Evolutionary conservation across 2,329 filamentous ascomycete species (phyloP).

Genomic region (Hypoxylon sp.): DNA sequence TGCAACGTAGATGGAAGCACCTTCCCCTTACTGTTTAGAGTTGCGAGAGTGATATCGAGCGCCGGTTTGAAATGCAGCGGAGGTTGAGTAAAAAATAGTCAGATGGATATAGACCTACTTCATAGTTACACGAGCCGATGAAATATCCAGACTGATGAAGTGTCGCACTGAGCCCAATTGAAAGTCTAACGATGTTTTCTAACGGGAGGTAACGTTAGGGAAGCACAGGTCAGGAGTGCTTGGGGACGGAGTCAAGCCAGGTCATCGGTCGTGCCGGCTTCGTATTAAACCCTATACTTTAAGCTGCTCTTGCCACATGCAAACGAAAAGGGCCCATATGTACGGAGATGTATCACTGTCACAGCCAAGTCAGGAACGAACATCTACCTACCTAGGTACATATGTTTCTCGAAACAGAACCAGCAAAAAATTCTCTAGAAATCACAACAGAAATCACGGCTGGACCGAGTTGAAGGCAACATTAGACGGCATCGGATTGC

Average conservation of each 20-base stretch:
- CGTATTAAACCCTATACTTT: background rate
- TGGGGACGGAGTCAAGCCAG: background rate
- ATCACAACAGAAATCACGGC: background rate
- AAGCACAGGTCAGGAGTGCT: background rate
- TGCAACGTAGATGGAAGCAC: background rate
- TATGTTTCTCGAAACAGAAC: background rate
- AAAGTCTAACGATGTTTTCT: conserved; percentile 16
- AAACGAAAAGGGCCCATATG: background rate
- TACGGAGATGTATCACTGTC: background rate
- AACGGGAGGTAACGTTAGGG: conserved; percentile 5
- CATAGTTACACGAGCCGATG: conserved; percentile 16
- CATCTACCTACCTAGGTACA: background rate
- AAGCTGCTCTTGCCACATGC: background rate
- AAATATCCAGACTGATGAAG: conserved; percentile 20
- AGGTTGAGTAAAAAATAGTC: conserved; percentile 19
- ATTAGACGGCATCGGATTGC: background rate
- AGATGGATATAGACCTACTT: conserved; percentile 22
- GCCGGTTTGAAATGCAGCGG: conserved; percentile 1
- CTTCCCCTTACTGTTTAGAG: conserved; percentile 21
- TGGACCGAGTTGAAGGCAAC: background rate
- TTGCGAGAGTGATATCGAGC: conserved; percentile 1
- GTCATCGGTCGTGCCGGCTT: conserved; percentile 2
- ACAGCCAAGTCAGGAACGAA: background rate
- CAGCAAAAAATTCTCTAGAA: background rate
- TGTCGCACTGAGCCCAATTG: conserved; percentile 7